Evolutionary conservation across 331 rosid species (phyloP).

Genomic region (Prunus yedoensis): DNA sequence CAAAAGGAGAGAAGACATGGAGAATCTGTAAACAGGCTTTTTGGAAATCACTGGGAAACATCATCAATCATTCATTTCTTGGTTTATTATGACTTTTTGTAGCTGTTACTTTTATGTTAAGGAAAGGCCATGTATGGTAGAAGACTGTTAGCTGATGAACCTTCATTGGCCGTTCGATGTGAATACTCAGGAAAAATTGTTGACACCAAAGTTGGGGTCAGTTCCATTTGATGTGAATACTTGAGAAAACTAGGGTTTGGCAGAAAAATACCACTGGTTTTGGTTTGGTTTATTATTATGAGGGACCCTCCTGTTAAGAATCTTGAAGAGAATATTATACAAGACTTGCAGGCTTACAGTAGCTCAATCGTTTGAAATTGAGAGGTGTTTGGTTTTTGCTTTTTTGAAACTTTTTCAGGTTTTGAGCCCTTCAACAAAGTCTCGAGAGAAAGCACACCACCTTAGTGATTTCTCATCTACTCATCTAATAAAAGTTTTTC

Average conservation of each 20-base stretch:
- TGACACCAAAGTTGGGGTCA: no score
- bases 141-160: slow-evolving; percentile 26
- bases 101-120: slow-evolving; percentile 41
- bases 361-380: slow-evolving; percentile 37
- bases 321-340: slow-evolving; percentile 25
- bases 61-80: no score
- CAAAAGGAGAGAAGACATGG: no score
- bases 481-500: not conserved
- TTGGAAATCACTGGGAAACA: no score
- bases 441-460: slow-evolving; percentile 24
- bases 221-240: no score
- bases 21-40: no score
- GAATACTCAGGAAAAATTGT: not conserved
- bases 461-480: slow-evolving; percentile 33
- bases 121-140: slow-evolving; percentile 27
- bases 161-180: slow-evolving; percentile 27
- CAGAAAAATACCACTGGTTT: not conserved
- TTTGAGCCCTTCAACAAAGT: slow-evolving; percentile 38
- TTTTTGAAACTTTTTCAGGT: slow-evolving; percentile 24
- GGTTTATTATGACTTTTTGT: not conserved
- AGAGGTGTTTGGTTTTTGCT: not conserved
- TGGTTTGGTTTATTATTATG: slow-evolving; percentile 6
- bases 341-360: slow-evolving; percentile 1
- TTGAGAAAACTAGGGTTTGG: not conserved
- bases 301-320: slow-evolving; percentile 25